Evolutionary conservation across 345 rosid species (phyloP).

Genomic region (thale cress (Arabidopsis thaliana)): DNA sequence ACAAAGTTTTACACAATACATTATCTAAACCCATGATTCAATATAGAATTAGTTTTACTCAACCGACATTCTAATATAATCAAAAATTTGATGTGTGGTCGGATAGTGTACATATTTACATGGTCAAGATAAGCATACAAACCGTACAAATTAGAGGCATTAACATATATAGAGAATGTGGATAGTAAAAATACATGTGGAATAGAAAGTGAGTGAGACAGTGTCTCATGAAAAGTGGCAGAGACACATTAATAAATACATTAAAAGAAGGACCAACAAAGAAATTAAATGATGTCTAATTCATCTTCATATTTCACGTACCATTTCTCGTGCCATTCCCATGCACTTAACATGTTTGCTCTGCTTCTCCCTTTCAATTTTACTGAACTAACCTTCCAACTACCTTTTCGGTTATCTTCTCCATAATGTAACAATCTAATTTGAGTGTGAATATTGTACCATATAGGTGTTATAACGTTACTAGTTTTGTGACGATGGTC

Average conservation of each 20-base stretch:
- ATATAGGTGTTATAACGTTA: background rate
- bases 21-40: background rate
- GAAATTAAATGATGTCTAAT: constrained; percentile 43
- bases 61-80: constrained; percentile 30
- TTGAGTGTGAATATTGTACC: constrained; percentile 21
- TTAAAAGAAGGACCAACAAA: constrained; percentile 36
- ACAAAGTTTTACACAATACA: background rate
- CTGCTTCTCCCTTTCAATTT: constrained; percentile 29
- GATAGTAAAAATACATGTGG: constrained; percentile 38
- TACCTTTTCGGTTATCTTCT: constrained; percentile 40
- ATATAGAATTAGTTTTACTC: background rate
- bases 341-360: constrained; percentile 48
- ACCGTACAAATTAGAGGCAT: constrained; percentile 17
- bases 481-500: constrained; percentile 24
- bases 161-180: constrained; percentile 2
- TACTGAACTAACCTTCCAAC: constrained; percentile 45
- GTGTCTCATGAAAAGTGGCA: constrained; percentile 44
- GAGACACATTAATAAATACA: constrained; percentile 42
- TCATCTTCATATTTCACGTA: constrained; percentile 40
- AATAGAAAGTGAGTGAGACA: constrained; percentile 38
- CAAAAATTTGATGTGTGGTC: background rate
- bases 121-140: constrained; percentile 8
- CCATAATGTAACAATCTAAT: constrained; percentile 10
- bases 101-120: background rate
- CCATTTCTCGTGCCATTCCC: constrained; percentile 43